These are phyloP conservation scores for Apium graveolens DNA, from an alignment of 129 eudicot species.

Conservation along the genomic window DNA sequence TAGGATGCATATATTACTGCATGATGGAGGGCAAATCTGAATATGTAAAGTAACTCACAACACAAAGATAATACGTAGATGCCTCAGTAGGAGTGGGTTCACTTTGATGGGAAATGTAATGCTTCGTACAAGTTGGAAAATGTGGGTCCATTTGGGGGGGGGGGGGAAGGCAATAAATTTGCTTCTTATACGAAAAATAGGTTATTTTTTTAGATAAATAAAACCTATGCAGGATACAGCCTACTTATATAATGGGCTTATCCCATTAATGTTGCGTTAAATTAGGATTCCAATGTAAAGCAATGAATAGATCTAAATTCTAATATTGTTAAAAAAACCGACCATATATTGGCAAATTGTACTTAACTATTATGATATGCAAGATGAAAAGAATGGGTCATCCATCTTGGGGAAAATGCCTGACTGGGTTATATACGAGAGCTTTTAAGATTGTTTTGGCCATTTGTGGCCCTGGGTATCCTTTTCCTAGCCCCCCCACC, in stretches of 20 bases:
- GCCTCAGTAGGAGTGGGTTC: neutral
- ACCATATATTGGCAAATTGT: neutral
- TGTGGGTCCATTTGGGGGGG: neutral
- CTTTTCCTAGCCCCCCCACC: neutral
- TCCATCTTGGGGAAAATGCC: neutral
- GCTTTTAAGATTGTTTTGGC: neutral
- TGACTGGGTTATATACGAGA: neutral
- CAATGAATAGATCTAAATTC: neutral
- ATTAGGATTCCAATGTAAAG: neutral
- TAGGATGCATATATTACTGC: neutral
- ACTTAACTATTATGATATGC: neutral
- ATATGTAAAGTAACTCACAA: neutral
- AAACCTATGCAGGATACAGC: neutral
- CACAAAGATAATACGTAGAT: neutral
- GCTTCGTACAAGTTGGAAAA: neutral
- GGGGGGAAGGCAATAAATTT: neutral
- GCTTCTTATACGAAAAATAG: neutral
- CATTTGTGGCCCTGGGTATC: neutral
- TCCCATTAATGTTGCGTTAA: neutral
- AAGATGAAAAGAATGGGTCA: neutral
- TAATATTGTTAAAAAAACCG: neutral
- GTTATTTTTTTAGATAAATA: neutral
- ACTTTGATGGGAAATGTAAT: neutral
- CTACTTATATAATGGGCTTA: neutral
- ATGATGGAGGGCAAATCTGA: neutral